Base-by-base conservation (phyloP, 306 rosid species). In the Coriaria nepalensis region DNA sequence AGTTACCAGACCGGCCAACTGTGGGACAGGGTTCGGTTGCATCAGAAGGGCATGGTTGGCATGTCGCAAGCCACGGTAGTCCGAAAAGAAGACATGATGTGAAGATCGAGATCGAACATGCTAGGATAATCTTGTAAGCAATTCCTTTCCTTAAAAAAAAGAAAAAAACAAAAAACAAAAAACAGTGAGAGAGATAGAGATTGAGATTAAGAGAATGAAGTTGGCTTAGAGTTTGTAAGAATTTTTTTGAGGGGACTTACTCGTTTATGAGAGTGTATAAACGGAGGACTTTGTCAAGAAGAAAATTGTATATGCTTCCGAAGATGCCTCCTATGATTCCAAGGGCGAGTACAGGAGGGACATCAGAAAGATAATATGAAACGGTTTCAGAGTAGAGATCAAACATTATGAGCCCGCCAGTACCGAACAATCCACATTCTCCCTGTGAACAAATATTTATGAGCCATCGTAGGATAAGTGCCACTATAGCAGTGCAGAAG, bases 1-100 rank as follows among this genome's bases (percentile, higher is more conserved):
- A 90, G 87, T 77, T 85, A 49, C 98, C 98, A 4, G 98, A 90
- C 63, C 95, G 84, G 53, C 95, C 95, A 41, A 90, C 82, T 37
- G 98, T 81, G 13, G 98, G 98, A 58, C 98, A 90, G 36, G 71
- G 80, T 69, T 90, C 95, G 35, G 51, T 44, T 49, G 98, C 74
- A 61, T 73, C 71, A 35, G 53, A 8, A 15, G 98, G 98, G 61
- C 98, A 85, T 55, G 83, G 65, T 60, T 50, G 82, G 75, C 98
- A 90, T 45, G 81, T 33, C 13, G 85, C 83, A n/a, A 85, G 43
- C 81, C 82, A 90, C 33, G 98, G 98, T 56, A 90, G 71, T 62
- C 98, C 98, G 39, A 90, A 90, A 54, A 90, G 95, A 67, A 81
- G 87, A 64, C 71, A 71, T 12, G 98, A 90, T 45, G 98, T 90